Percentiles rank a stretch among this genome's conserved stretches.
phyloP scores from a whole-genome alignment of 345 rosid genomes.

The Nasturtium officinale region DNA sequence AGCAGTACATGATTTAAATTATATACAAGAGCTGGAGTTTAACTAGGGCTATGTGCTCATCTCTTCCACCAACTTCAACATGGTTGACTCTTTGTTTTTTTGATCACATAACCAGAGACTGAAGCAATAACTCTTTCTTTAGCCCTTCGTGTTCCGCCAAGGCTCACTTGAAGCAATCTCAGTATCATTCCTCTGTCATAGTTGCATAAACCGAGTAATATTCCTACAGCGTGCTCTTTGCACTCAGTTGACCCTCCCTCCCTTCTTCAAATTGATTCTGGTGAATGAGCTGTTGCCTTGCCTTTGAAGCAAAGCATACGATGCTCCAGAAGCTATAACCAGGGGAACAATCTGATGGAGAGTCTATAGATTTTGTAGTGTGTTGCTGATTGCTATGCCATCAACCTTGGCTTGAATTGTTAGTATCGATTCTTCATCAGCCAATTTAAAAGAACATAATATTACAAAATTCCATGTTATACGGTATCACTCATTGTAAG shows the following conservation, averaged over 20 bases:
- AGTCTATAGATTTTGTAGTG: slow-evolving; percentile 79
- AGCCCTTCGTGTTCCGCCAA: slow-evolving; percentile 70
- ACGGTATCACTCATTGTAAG: slow-evolving; percentile 20
- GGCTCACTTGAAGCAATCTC: slow-evolving; percentile 75
- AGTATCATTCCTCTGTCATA: slow-evolving; percentile 76
- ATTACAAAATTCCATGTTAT: slow-evolving; percentile 13
- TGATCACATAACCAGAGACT: slow-evolving; percentile 35
- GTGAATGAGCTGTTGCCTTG: slow-evolving; percentile 63
- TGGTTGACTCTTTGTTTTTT: slow-evolving; percentile 44
- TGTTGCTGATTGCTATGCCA: slow-evolving; percentile 58
- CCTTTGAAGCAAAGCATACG: slow-evolving; percentile 56
- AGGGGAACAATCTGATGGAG: slow-evolving; percentile 56
- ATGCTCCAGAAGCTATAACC: slow-evolving; percentile 57
- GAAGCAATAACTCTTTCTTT: slow-evolving; percentile 61
- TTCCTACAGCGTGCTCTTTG: slow-evolving; percentile 72
- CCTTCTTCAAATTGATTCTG: slow-evolving; percentile 63
- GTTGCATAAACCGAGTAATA: slow-evolving; percentile 62
- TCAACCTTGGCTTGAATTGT: slow-evolving; percentile 59
- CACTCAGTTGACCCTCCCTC: slow-evolving; percentile 62
- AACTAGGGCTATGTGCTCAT: slow-evolving; percentile 50
- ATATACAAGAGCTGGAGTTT: slow-evolving; percentile 9
- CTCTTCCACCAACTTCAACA: slow-evolving; percentile 67
- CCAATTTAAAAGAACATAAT: no score
- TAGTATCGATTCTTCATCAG: no score
- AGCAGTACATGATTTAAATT: slow-evolving; percentile 7